Evolutionary conservation across 192 early-diverging fungal genomes (phyloP).

Genomic region (Coemansia sp.): DNA sequence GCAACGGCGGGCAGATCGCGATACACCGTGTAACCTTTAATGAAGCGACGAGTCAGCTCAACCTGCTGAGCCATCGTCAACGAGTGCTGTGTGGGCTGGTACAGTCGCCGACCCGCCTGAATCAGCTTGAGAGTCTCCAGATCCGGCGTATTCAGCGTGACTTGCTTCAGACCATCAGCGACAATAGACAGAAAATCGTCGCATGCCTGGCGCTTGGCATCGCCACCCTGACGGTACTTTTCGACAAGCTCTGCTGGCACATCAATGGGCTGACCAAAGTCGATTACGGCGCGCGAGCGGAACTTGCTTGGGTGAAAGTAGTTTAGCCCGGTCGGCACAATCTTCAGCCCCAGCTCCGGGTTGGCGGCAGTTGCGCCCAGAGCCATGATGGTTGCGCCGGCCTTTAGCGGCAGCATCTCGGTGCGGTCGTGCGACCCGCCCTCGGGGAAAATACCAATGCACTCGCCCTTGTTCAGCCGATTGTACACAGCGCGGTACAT

Average conservation of each 20-base stretch:
- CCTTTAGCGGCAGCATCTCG: constrained; percentile 95
- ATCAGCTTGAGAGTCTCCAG: constrained; percentile 83
- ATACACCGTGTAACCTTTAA: constrained; percentile 79
- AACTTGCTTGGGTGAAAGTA: constrained; percentile 96
- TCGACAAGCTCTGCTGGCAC: constrained; percentile 78
- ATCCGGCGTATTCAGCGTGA: constrained; percentile 91
- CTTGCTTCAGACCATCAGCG: constrained; percentile 75
- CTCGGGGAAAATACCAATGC: constrained; percentile 98
- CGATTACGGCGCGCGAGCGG: constrained; percentile 95
- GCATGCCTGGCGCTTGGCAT: constrained; percentile 80
- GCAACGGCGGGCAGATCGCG: constrained; percentile 80
- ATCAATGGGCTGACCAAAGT: constrained; percentile 91
- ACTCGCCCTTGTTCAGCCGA: constrained; percentile 67
- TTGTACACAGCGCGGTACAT: constrained; percentile 86
- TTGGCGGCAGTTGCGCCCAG: constrained; percentile 86
- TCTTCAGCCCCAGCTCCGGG: constrained; percentile 83
- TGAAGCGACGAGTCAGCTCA: constrained; percentile 86
- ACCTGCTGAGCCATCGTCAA: constrained; percentile 84
- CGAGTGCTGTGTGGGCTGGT: constrained; percentile 82
- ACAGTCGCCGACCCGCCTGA: constrained; percentile 91
- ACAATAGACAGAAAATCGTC: constrained; percentile 76
- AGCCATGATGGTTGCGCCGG: constrained; percentile 81
- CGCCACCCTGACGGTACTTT: constrained; percentile 79
- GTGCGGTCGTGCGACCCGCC: constrained; percentile 97
- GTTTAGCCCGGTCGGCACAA: constrained; percentile 90